These are phyloP conservation scores for Cladosporium phlei DNA, from an alignment of 2,329 filamentous ascomycete species.

Conservation along the genomic window DNA sequence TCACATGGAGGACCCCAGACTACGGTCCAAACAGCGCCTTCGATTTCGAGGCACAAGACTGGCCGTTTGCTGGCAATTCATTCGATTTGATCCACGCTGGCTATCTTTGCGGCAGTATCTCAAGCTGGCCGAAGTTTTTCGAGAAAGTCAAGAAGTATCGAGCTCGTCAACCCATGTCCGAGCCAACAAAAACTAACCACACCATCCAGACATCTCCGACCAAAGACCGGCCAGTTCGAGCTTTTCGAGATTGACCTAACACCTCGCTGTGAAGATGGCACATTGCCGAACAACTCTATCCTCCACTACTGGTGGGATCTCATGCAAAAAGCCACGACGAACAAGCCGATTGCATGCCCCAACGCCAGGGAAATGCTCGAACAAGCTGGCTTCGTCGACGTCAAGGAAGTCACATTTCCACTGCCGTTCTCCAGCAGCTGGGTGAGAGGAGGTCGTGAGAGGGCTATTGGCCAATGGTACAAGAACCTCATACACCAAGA, in stretches of 20 bases:
- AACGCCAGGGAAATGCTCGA: constrained; percentile 59
- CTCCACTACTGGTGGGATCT: constrained; percentile 66
- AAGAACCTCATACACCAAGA: constrained; percentile 66
- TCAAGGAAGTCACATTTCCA: constrained; percentile 61
- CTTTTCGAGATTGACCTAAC: constrained; percentile 85
- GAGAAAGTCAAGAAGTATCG: constrained; percentile 62
- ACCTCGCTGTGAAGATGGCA: constrained; percentile 65
- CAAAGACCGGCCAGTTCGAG: constrained; percentile 67
- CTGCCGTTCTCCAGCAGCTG: constrained; percentile 61
- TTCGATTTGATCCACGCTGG: constrained; percentile 83
- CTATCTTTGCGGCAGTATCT: constrained; percentile 72
- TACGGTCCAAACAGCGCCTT: constrained; percentile 19
- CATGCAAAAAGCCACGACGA: constrained; percentile 63
- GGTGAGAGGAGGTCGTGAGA: constrained; percentile 63
- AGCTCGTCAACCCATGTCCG: background rate
- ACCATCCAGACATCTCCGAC: constrained; percentile 63
- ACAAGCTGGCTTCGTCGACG: constrained; percentile 71
- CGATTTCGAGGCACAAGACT: constrained; percentile 78
- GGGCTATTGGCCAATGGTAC: constrained; percentile 60
- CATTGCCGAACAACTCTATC: constrained; percentile 50
- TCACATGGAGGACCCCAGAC: constrained; percentile 17
- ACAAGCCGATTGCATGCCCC: constrained; percentile 63
- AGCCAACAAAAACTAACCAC: constrained; percentile 4
- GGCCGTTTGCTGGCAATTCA: constrained; percentile 61
- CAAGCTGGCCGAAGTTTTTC: constrained; percentile 54